phyloP scores from a whole-genome alignment of 768 basidiomycete species.

The Pulveroboletus sp. region DNA sequence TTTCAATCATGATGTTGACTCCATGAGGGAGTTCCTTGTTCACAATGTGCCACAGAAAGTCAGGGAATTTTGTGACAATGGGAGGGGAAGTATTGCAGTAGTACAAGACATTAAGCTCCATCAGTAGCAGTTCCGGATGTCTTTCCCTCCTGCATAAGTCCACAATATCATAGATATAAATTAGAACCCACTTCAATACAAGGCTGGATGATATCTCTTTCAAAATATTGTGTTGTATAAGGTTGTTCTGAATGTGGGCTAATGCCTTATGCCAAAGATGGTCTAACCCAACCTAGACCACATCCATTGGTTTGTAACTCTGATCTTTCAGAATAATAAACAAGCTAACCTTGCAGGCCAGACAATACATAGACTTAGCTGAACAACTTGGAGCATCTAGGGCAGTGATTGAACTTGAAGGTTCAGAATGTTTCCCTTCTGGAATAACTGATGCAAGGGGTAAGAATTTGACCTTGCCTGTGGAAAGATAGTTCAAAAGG shows the following conservation, averaged over 20 bases:
- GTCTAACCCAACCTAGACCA: constrained; percentile 19
- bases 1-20: constrained; percentile 16
- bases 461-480: constrained; percentile 30
- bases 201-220: constrained; percentile 22
- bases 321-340: background rate
- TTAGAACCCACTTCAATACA: constrained; percentile 12
- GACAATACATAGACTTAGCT: constrained; percentile 43
- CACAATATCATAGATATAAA: background rate
- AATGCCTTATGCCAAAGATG: constrained; percentile 18
- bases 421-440: background rate
- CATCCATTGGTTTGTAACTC: background rate
- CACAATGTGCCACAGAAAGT: background rate
- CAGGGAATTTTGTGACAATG: background rate
- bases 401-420: background rate
- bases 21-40: constrained; percentile 10
- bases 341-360: constrained; percentile 35
- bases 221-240: constrained; percentile 23
- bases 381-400: constrained; percentile 27
- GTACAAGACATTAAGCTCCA: constrained; percentile 24
- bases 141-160: constrained; percentile 2
- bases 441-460: constrained; percentile 25
- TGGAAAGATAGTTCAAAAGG: constrained; percentile 39
- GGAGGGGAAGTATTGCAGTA: background rate
- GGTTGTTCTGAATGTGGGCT: constrained; percentile 10
- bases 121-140: constrained; percentile 15